Conservation (phyloP, 768 basidiomycete genomes). For the Boletus tylopilopsis region DNA sequence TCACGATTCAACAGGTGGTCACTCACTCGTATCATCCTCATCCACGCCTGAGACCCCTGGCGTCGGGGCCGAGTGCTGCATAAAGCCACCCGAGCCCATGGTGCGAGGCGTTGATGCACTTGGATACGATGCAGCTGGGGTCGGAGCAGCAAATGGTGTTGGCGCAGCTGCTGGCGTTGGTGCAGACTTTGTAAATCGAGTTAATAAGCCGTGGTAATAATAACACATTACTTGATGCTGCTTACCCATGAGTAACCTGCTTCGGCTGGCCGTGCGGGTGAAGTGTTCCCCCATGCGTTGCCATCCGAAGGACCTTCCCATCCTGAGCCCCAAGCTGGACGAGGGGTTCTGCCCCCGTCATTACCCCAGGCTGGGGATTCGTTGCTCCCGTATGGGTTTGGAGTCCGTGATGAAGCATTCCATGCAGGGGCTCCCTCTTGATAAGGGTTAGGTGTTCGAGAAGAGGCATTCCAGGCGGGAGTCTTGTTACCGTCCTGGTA, state of each 20-base stretch:
- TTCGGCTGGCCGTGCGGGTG: conserved; percentile 32
- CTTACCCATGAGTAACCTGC: conserved; percentile 32
- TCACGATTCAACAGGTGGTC: neutral
- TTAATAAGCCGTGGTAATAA: conserved; percentile 12
- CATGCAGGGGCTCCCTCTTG: conserved; percentile 25
- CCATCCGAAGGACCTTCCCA: conserved; percentile 24
- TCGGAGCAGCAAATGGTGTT: conserved; percentile 35
- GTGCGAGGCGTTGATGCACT: conserved; percentile 33
- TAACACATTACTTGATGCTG: conserved; percentile 21
- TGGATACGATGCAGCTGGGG: conserved; percentile 26
- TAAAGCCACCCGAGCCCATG: conserved; percentile 20
- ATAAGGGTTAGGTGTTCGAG: conserved; percentile 58
- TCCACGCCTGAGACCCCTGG: conserved; percentile 27
- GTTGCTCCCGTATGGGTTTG: conserved; percentile 43
- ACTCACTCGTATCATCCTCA: conserved; percentile 29
- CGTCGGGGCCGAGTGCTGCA: conserved; percentile 29
- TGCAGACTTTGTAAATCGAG: conserved; percentile 24
- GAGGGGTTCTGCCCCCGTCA: conserved; percentile 49
- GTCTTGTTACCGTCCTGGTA: conserved; percentile 64
- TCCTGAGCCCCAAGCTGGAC: conserved; percentile 37
- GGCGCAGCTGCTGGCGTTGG: conserved; percentile 39
- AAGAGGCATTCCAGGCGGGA: conserved; percentile 55
- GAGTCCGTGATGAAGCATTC: conserved; percentile 40
- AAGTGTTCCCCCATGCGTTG: conserved; percentile 27
- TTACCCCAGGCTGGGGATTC: conserved; percentile 26